These are phyloP conservation scores for Anethum foeniculum DNA, from an alignment of 140 eudicot species.

Conservation along the genomic window DNA sequence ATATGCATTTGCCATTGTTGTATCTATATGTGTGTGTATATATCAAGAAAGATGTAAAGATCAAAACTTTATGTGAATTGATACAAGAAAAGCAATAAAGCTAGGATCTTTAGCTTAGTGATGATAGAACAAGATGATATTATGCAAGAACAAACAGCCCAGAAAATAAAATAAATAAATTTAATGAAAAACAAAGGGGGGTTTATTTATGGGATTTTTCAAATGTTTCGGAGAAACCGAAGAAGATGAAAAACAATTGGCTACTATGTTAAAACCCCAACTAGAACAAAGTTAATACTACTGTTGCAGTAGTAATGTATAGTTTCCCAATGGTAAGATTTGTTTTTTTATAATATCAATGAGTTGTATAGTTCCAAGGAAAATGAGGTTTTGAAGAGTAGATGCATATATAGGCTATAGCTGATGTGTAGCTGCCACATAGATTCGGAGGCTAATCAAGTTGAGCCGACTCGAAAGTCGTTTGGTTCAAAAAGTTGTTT, in stretches of 20 bases:
- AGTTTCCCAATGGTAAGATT: conserved; percentile 12
- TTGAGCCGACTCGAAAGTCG: too few relatives aligned
- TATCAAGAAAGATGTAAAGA: conserved; percentile 16
- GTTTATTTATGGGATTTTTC: conserved; percentile 1
- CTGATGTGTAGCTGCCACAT: not conserved
- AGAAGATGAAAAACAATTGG: conserved; percentile 3
- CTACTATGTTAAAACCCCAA: conserved; percentile 15
- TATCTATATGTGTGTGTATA: not conserved
- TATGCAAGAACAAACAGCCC: conserved; percentile 8
- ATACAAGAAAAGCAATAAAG: conserved; percentile 10
- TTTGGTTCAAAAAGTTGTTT: too few relatives aligned
- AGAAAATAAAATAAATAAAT: not conserved
- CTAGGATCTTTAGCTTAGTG: conserved; percentile 15
- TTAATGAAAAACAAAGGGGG: not conserved
- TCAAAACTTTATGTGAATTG: not conserved
- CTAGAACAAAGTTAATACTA: not conserved
- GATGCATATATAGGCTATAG: not conserved
- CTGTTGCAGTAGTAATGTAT: not conserved
- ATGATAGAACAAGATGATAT: not conserved
- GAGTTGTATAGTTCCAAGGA: not conserved
- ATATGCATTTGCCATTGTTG: conserved; percentile 61
- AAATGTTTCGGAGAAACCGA: conserved; percentile 13
- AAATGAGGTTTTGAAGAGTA: not conserved
- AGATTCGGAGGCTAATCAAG: not conserved
- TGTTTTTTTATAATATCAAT: not conserved